Evolutionary conservation across 805 yeast species (phyloP).

Genomic region (Candida coleopterorum): DNA sequence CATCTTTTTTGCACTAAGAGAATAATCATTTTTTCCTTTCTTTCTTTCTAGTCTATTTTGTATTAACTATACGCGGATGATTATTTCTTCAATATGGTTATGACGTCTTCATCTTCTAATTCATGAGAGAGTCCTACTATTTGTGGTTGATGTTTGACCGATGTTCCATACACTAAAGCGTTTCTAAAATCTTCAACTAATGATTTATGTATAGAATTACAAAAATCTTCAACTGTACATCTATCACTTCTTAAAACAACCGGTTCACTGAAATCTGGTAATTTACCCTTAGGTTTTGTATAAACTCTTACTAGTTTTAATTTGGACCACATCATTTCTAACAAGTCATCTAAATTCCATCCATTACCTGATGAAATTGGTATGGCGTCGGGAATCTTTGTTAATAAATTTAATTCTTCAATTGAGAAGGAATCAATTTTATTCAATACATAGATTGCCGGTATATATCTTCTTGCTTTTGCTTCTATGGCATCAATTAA

Average conservation of each 20-base stretch:
- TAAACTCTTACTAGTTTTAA: conserved; percentile 90
- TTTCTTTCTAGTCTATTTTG: too few relatives aligned
- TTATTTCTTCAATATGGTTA: conserved; percentile 80
- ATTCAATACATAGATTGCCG: conserved; percentile 91
- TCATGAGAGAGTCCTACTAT: conserved; percentile 83
- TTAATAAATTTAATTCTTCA: conserved; percentile 85
- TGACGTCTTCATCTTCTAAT: conserved; percentile 94
- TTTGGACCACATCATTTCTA: conserved; percentile 94
- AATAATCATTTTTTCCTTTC: too few relatives aligned
- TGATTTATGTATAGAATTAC: conserved; percentile 93
- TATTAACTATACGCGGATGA: not conserved
- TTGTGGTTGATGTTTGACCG: conserved; percentile 98
- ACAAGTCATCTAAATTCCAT: conserved; percentile 94
- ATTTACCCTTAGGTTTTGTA: conserved; percentile 92
- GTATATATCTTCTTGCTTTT: conserved; percentile 86
- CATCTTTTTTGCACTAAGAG: too few relatives aligned
- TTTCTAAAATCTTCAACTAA: conserved; percentile 89
- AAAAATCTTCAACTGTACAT: conserved; percentile 89
- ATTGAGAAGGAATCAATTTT: conserved; percentile 93
- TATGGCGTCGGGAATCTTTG: conserved; percentile 93
- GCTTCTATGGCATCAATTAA: conserved; percentile 91
- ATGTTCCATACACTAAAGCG: conserved; percentile 89
- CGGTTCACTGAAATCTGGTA: conserved; percentile 94
- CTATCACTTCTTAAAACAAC: conserved; percentile 82
- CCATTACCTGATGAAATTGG: conserved; percentile 95